phyloP scores from a whole-genome alignment of 2,329 filamentous ascomycete genomes.

The Botrytis aclada region DNA sequence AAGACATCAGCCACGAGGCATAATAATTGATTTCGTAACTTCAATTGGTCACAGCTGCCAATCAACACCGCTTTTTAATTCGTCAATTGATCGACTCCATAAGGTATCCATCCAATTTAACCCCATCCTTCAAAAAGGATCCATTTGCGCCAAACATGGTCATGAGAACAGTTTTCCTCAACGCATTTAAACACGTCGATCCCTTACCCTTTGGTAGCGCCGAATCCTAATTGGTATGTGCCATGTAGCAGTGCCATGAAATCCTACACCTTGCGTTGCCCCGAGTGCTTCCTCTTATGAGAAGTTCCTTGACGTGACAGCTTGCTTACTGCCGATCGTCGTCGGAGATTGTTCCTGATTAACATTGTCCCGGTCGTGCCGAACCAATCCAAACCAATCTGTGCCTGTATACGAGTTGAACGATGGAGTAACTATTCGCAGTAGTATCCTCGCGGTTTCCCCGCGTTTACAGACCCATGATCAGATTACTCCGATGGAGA shows the following conservation, averaged over 20 bases:
- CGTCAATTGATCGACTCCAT: not conserved
- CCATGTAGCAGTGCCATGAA: not conserved
- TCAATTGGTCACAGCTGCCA: not conserved
- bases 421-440: not conserved
- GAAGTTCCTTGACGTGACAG: not conserved
- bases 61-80: not conserved
- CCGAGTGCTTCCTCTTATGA: not conserved
- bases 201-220: not conserved
- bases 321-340: not conserved
- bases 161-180: not conserved
- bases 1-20: not conserved
- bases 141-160: not conserved
- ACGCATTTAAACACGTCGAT: not conserved
- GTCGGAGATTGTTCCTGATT: conserved; percentile 7
- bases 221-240: not conserved
- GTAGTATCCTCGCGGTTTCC: not conserved
- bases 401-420: not conserved
- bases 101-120: not conserved
- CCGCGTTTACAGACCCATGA: not conserved
- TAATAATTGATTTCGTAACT: not conserved
- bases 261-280: not conserved
- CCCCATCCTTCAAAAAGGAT: conserved; percentile 6
- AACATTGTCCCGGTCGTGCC: not conserved
- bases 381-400: not conserved
- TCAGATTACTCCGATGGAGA: not conserved